phyloP scores from a whole-genome alignment of 1,284 basidiomycete species.

The Pseudomicrostroma phylloplanum region DNA sequence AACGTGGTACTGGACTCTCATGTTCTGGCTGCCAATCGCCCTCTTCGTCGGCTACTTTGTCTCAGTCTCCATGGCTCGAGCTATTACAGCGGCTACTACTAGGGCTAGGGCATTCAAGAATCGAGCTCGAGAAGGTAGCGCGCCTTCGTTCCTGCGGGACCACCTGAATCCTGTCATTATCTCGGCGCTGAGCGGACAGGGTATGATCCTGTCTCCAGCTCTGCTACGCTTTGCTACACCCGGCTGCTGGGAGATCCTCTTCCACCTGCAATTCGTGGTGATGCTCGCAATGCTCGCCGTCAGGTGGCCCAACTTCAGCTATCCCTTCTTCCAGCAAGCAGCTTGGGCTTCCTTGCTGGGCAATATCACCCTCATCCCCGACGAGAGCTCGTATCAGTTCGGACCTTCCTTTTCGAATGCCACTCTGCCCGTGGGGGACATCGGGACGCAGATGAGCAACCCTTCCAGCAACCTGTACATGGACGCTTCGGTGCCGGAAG shows the following conservation, averaged over 20 bases:
- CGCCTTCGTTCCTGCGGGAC: conserved; percentile 34
- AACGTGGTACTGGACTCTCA: conserved; percentile 64
- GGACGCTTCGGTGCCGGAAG: conserved; percentile 63
- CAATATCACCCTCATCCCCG: conserved; percentile 31
- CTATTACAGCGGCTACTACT: conserved; percentile 27
- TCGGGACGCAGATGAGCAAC: conserved; percentile 60
- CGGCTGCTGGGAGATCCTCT: conserved; percentile 81
- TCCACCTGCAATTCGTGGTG: conserved; percentile 73
- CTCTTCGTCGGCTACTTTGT: conserved; percentile 75
- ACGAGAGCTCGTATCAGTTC: conserved; percentile 15
- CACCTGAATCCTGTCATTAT: conserved; percentile 54
- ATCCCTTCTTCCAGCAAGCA: conserved; percentile 54
- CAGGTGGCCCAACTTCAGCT: conserved; percentile 84
- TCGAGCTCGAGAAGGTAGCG: conserved; percentile 37
- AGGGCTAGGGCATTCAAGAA: conserved; percentile 30
- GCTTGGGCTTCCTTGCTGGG: conserved; percentile 51
- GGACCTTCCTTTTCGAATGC: conserved; percentile 18
- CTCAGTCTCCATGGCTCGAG: conserved; percentile 68
- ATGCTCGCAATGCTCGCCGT: conserved; percentile 85
- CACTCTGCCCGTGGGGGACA: conserved; percentile 27
- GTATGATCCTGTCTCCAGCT: conserved; percentile 73
- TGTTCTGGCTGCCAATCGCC: conserved; percentile 75
- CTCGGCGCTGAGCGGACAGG: conserved; percentile 83
- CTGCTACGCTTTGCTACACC: conserved; percentile 88
- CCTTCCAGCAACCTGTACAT: conserved; percentile 70